Evolutionary conservation across 305 asterid genomes (phyloP), one percentile per base, ranked within the genome.

Genomic region (Rubia occidens): DNA sequence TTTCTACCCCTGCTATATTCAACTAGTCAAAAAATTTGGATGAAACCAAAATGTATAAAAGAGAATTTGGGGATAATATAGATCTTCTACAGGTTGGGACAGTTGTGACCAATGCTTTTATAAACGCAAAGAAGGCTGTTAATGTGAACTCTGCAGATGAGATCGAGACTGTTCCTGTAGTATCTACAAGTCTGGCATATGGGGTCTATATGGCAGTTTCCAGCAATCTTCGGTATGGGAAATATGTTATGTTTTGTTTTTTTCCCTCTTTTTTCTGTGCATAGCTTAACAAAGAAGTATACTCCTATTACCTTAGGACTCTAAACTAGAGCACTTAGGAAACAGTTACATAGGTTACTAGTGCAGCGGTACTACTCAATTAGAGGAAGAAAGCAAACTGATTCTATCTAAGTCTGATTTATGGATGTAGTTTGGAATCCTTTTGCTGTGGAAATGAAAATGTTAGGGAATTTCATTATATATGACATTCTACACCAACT

Each of bases 151-250:
- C 75, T 70, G 78, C 63, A 0, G 90, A 78, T 13, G 88, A 86
- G 76, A 86, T 80, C 60, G 94, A 87, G 83, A 91, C 77, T 72
- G 90, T 91, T 63, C 97, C 97, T 18, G 80, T 91, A 45, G 26
- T 91, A 44, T 76, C 90, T 66, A 91, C 97, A 73, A 91, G 96
- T 72, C 84, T 85, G 60, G 96, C 89, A 20, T 91, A 91, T 69
- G 96, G 97, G 71, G 89, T 91, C 70, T 91, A 91, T 68, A 91
- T 91, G 97, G 85, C 94, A 35, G 77, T 91, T 68, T 91, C 97
- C 61, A 89, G 95, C 86, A 91, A 91, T 79, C 90, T 90, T 29
- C 87, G 97, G 95, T 90, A 85, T 67, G 91, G 74, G 49, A 20
- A 40, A 71, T 37, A 13, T 55, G 26, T 43, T 20, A 17, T 11